Conservation (phyloP, 2,329 filamentous ascomycete genomes). For the Trichoderma atroviride region DNA sequence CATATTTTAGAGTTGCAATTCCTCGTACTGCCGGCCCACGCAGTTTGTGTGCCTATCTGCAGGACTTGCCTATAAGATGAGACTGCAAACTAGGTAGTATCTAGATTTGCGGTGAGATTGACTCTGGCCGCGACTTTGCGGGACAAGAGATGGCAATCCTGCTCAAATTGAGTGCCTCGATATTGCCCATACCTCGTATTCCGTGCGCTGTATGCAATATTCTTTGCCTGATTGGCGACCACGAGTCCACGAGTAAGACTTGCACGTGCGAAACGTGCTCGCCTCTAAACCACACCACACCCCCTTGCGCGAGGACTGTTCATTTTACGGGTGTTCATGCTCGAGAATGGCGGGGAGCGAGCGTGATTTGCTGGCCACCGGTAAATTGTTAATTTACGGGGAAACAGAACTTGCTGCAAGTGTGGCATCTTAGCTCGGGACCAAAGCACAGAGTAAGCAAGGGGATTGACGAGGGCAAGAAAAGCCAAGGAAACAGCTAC, state of each 20-base stretch:
- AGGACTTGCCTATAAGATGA: neutral
- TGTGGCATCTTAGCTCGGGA: neutral
- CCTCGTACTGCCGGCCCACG: constrained; percentile 11
- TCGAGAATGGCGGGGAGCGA: constrained; percentile 1
- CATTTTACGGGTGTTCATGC: constrained; percentile 12
- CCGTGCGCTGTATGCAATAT: neutral
- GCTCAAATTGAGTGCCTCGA: neutral
- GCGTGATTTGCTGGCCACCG: constrained; percentile 14
- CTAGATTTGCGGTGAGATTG: neutral
- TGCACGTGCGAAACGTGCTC: constrained; percentile 17
- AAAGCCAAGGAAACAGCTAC: neutral
- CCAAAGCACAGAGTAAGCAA: neutral
- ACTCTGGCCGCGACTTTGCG: neutral
- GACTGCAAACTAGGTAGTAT: neutral
- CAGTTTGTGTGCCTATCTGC: neutral
- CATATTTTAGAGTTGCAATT: constrained; percentile 7
- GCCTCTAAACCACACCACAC: neutral
- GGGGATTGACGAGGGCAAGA: neutral
- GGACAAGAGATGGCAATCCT: neutral
- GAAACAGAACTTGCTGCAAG: constrained; percentile 6
- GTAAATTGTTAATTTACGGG: constrained; percentile 25
- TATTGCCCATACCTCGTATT: neutral
- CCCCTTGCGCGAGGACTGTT: constrained; percentile 1
- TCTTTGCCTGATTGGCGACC: neutral
- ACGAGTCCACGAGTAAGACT: neutral